Evolutionary conservation across 1,284 basidiomycete genomes (phyloP).

Genomic region (Hemileia vastatrix): DNA sequence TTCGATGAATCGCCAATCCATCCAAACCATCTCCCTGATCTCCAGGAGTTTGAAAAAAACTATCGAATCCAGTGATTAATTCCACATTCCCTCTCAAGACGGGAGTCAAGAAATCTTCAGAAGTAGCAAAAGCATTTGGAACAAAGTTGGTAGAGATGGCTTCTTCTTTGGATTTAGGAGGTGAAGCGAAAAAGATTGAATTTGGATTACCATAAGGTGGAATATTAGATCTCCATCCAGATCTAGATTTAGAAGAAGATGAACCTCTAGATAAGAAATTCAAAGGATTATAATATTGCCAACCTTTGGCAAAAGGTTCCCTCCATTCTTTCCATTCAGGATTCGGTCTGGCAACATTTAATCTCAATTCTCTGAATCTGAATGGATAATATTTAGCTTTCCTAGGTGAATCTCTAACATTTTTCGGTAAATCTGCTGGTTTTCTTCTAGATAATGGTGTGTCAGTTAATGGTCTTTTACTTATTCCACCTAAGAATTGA

Average conservation of each 20-base stretch:
- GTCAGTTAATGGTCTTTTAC: too few relatives aligned
- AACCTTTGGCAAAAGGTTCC: too few relatives aligned
- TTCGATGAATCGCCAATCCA: slow-evolving; percentile 30
- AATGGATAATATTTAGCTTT: too few relatives aligned
- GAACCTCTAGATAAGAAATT: slow-evolving; percentile 25
- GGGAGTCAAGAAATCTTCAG: slow-evolving; percentile 30
- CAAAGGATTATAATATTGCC: too few relatives aligned
- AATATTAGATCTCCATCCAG: neutral
- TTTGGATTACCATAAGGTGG: slow-evolving; percentile 30
- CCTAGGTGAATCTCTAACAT: too few relatives aligned
- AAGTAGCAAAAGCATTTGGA: slow-evolving; percentile 26
- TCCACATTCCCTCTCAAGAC: slow-evolving; percentile 28
- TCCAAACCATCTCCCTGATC: slow-evolving; percentile 36
- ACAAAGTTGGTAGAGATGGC: slow-evolving; percentile 11
- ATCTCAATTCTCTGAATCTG: too few relatives aligned
- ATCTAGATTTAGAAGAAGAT: neutral
- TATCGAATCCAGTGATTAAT: slow-evolving; percentile 31
- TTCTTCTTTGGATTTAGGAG: slow-evolving; percentile 25
- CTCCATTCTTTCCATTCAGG: too few relatives aligned
- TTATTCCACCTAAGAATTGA: too few relatives aligned
- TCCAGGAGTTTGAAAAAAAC: slow-evolving; percentile 33
- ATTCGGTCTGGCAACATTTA: too few relatives aligned
- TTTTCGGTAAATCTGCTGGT: too few relatives aligned
- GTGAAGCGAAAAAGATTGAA: slow-evolving; percentile 30
- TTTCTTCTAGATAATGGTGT: too few relatives aligned